These are phyloP conservation scores for Xylaria sp. DNA, from an alignment of 2,329 filamentous ascomycete genomes.

Conservation along the genomic window DNA sequence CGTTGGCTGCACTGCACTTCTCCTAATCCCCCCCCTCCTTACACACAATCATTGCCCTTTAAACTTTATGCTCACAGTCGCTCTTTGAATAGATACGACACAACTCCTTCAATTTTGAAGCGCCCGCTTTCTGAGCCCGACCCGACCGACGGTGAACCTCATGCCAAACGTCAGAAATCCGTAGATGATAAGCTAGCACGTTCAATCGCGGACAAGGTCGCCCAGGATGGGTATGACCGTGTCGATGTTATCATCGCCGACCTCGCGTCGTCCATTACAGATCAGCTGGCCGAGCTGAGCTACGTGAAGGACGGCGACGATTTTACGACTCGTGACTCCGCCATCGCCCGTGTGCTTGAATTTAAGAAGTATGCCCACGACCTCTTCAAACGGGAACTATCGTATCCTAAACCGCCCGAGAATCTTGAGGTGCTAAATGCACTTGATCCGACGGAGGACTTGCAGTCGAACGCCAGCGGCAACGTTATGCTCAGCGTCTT, in stretches of 20 bases:
- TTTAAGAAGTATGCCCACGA: slow-evolving; percentile 73
- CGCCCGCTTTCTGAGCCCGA: slow-evolving; percentile 59
- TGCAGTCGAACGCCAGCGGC: slow-evolving; percentile 55
- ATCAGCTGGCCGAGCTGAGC: slow-evolving; percentile 59
- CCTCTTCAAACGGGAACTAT: slow-evolving; percentile 69
- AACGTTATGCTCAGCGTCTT: slow-evolving; percentile 78
- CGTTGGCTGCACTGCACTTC: slow-evolving; percentile 4
- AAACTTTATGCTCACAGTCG: slow-evolving; percentile 19
- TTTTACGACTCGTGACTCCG: slow-evolving; percentile 48
- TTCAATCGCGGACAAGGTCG: slow-evolving; percentile 66
- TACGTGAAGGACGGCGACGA: slow-evolving; percentile 39
- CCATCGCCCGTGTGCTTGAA: slow-evolving; percentile 58
- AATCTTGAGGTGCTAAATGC: slow-evolving; percentile 51
- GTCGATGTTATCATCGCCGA: slow-evolving; percentile 74
- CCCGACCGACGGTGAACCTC: slow-evolving; percentile 62
- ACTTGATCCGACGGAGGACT: slow-evolving; percentile 53
- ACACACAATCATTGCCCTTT: not conserved
- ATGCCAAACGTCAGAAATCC: slow-evolving; percentile 70
- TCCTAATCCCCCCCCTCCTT: slow-evolving; percentile 5
- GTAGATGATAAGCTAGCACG: slow-evolving; percentile 54
- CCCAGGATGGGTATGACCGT: slow-evolving; percentile 63
- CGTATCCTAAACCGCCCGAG: slow-evolving; percentile 57
- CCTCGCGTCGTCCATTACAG: slow-evolving; percentile 59
- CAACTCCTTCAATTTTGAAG: slow-evolving; percentile 64
- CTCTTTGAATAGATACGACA: slow-evolving; percentile 60